Base-by-base conservation (phyloP, 2,329 filamentous ascomycete genomes). In the Beauveria pseudobassiana region DNA sequence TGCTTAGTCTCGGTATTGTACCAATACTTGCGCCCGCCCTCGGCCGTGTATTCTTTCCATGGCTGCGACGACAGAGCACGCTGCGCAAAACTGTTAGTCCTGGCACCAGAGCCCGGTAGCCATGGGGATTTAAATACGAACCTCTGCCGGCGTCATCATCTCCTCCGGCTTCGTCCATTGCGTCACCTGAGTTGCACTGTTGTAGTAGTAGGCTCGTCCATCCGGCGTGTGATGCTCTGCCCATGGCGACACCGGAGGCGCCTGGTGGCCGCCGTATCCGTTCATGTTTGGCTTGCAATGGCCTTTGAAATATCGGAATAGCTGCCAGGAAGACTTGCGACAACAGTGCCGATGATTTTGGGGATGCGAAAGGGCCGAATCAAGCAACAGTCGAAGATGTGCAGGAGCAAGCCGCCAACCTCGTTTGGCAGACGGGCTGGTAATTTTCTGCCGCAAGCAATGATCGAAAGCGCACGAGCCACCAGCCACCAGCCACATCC, bases 91-190 rank as follows among this genome's bases (percentile, higher is more conserved):
- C 62, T 67, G 65, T 62, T 53, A 66, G 63, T 40, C 38, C 14
- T 28, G 24, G 8, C 28, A 20, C n/a, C 30, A 48, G 14, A 24
- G 3, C 34, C 24, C 22, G 46, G 43, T 38, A 14, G 4, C 16
- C 20, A 5, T 34, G 30, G 14, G 12, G 9, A 4, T 54, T 24
- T 22, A 18, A 18, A 6, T 45, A 67, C 76, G 65, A 76, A 93
- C 91, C 85, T 96, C 92, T 57, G 87, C 85, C 7, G 86, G 83
- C 24, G 84, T 88, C 89, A 96, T 93, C 75, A 96, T 80, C 51
- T 96, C 95, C 71, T 89, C 84, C 4, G 95, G 96, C 77, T 97
- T 98, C 46, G 87, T 88, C 95, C 95, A 99, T 83, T 93, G 89
- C 38, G 95, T 98, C 65, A 83, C 85, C 72, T 96, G 96, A 18